These are phyloP conservation scores for Solanum peruvianum DNA, from an alignment of 257 asterid species.

Conservation along the genomic window DNA sequence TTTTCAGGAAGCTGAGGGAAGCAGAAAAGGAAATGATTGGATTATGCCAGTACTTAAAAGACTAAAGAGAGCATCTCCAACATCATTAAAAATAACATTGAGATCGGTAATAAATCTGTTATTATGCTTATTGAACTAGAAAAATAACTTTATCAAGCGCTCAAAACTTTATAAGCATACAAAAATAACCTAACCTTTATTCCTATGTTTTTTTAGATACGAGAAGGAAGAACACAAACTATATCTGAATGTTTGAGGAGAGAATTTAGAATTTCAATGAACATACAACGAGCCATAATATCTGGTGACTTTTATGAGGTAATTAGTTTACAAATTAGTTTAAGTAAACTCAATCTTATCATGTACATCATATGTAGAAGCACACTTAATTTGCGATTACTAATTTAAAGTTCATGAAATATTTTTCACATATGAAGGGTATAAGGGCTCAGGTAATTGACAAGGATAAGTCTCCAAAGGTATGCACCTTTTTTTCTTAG, in stretches of 20 bases:
- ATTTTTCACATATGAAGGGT: not conserved
- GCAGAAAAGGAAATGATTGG: not conserved
- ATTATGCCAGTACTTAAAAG: not conserved
- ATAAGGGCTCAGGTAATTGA: not conserved
- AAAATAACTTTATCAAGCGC: not conserved
- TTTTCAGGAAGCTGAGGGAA: not conserved
- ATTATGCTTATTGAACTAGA: no score
- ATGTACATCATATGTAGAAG: not conserved
- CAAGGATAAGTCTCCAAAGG: not conserved
- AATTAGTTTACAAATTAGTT: not conserved
- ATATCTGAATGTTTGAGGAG: slow-evolving; percentile 62
- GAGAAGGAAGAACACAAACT: slow-evolving; percentile 67
- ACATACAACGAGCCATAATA: slow-evolving; percentile 42
- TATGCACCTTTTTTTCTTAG: no score
- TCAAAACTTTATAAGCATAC: not conserved
- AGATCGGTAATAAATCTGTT: not conserved
- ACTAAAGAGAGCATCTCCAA: not conserved
- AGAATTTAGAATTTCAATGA: slow-evolving; percentile 75
- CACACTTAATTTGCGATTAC: no score
- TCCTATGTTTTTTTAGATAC: slow-evolving; percentile 25
- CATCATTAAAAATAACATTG: not conserved
- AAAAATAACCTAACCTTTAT: not conserved
- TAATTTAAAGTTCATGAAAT: not conserved
- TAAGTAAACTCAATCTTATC: not conserved
- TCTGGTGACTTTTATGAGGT: slow-evolving; percentile 89